Evolutionary conservation across 257 asterid species (phyloP), one percentile per base, ranked within the genome.

Genomic region (Avicennia marina): DNA sequence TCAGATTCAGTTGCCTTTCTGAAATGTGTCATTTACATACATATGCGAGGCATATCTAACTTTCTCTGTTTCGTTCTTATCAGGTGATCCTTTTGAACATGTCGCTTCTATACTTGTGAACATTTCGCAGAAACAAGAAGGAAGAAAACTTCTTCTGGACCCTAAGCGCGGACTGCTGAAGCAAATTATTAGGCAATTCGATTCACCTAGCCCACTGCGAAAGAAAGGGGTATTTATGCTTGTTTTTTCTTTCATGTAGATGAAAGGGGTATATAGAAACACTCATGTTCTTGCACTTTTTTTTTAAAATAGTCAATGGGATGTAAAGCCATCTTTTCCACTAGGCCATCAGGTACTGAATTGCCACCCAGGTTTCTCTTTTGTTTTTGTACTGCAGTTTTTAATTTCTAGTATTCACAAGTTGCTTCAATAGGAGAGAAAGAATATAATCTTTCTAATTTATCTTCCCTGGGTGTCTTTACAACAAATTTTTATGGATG

Each of bases 51-150:
- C 44, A 41, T 41, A 17, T 50, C 8, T 7, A 51, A 60, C 20
- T 36, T 34, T 16, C 48, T 34, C 22, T 53, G 49, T 46, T 44
- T 52, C 47, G 10, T 61, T 45, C 45, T 20, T 26, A 33, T 42
- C 83, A 88, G 99, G 74, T 51, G 97, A 93, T 79, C 82, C 91
- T 44, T 93, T 78, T 74, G 96, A 84, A 61, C 96, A 89, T 36
- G 96, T 89, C 72, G 97, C 94, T 49, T 93, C 99, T 36, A 61
- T 93, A 78, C 94, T 93, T 22, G 94, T 93, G 15, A 93, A 86
- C 74, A 65, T 93, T 73, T 89, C 97, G 1, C 72, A 86, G 85
- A 89, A 86, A 54, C 87, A 76, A 81, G 78, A 68, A 18, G 99
- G 99, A 67, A 75, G 99, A 59, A 80, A 86, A 64, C 90, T 89